Base-by-base conservation (phyloP, 2,329 filamentous ascomycete genomes). In the Aspergillus ruber region DNA sequence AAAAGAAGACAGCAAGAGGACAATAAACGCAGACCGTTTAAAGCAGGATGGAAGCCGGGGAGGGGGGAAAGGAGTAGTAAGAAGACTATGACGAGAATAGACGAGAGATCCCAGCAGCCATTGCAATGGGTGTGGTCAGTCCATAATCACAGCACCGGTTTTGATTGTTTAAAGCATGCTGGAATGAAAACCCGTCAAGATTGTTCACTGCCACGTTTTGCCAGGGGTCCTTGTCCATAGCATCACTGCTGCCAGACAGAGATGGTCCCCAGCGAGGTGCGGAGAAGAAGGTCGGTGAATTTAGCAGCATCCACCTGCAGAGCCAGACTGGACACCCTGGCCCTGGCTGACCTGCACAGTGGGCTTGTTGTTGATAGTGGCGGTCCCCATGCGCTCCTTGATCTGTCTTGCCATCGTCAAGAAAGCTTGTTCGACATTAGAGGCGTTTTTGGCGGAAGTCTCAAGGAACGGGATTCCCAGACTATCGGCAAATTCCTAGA, bases 351-450 rank as follows among this genome's bases (percentile, higher is more conserved):
- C 93, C 70, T 95, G 90, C 63, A 98, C 90, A 62, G 88, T 95
- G 57, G 91, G 91, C 80, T 97, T 98, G 77, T 91, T 95, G 83
- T 97, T 97, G 78, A 90, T 90, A 58, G 86, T 86, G 55, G 91
- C 93, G 61, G 89, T 95, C 65, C 93, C 93, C 91, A 98, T 98
- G 67, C 93, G 87, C 79, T 97, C 91, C 83, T 98, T 98, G 78
- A 98, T 98, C 76, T 98, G 93, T 73, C 93, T 86, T 63, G 93
- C 93, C 93, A 98, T 98, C 72, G 93, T 98, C 76, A 98, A 76
- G 85, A 98, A 98, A 67, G 93, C 91, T 77, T 98, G 93, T 78
- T 98, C 93, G 71, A 98, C 93, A 73, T 98, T 98, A 76, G 88
- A 95, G 59, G 93, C 91, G 76, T 95, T 97, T 87, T 98, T 98